Evolutionary conservation across 2,329 filamentous ascomycete species (phyloP), one percentile per base, ranked within the genome.

Genomic region (Zelopaecilomyces penicillatus): DNA sequence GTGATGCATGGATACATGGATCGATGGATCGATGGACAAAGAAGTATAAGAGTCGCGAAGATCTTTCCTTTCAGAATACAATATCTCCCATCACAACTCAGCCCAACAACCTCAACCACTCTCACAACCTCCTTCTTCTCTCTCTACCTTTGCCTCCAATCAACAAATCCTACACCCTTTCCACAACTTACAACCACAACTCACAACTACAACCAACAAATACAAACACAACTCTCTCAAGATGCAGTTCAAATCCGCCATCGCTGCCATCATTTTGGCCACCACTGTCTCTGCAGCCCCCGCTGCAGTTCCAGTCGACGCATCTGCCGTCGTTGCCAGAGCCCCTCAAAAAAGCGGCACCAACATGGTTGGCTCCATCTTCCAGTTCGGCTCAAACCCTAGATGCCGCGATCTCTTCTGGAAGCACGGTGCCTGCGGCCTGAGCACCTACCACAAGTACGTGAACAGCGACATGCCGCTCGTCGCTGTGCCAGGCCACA

Each of bases 381-480:
- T 44, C 44, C 30, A 35, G 19, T 49, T 49, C 47, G 47, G 45
- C 29, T 41, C 37, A 3, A 37, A 40, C 4, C 39, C 47, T 37
- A 39, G 30, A 41, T 43, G 41, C 26, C 44, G 47, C 4, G 4
- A 35, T 3, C 7, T 49, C 35, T 49, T 49, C 38, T 49, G 39
- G 37, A 30, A 49, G 12, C 44, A n/a, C 10, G 47, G 47, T 8
- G 44, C 47, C 30, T 49, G 47, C 30, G 47, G 47, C n/a, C 44
- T 49, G 27, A 49, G 47, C 47, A 49, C 47, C 26, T 49, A 42
- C 41, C 47, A 47, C 12, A 42, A 43, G 37, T 19, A 19, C 19
- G 19, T 19, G 19, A 3, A 19, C 19, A 19, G 19, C 19, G 47
- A 33, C 36, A 39, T 49, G 44, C 38, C 47, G 19, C 44, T 49